Conservation (phyloP, 2,329 filamentous ascomycete species). For the Chaetothyriales sp. region DNA sequence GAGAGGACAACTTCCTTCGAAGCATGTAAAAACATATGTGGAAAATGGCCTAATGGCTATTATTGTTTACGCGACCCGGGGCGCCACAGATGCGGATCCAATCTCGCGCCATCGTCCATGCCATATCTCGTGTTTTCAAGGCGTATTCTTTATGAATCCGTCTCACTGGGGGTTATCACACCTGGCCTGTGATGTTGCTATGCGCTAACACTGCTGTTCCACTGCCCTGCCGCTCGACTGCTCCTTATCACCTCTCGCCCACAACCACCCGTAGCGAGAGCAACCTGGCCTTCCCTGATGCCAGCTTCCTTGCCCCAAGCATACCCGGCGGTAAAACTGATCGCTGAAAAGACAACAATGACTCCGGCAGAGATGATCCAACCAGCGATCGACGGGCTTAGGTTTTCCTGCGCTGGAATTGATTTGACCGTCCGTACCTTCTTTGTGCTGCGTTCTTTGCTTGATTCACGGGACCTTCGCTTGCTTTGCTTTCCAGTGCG, state of each 20-base stretch:
- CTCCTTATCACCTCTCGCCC: conserved; percentile 30
- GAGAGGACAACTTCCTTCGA: conserved; percentile 36
- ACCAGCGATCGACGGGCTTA: conserved; percentile 48
- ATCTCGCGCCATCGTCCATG: not conserved
- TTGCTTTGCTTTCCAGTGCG: conserved; percentile 16
- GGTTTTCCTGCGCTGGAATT: conserved; percentile 24
- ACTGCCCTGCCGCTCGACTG: conserved; percentile 4
- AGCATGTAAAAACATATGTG: conserved; percentile 25
- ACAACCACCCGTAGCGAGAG: conserved; percentile 25
- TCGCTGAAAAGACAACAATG: conserved; percentile 49
- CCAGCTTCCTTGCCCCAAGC: conserved; percentile 47
- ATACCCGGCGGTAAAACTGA: conserved; percentile 53
- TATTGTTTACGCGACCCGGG: not conserved
- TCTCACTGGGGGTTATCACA: not conserved
- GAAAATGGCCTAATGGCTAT: not conserved
- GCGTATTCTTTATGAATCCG: not conserved
- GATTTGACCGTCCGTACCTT: conserved; percentile 23
- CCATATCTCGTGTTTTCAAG: conserved; percentile 2
- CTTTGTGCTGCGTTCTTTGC: conserved; percentile 26
- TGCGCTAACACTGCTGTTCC: not conserved
- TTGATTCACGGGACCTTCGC: conserved; percentile 21
- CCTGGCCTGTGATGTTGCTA: not conserved
- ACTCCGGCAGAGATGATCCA: conserved; percentile 55
- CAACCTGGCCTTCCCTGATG: conserved; percentile 32
- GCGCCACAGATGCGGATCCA: not conserved